Evolutionary conservation across 2,329 filamentous ascomycete genomes (phyloP).

Genomic region (Aspergillus aculeatinus): DNA sequence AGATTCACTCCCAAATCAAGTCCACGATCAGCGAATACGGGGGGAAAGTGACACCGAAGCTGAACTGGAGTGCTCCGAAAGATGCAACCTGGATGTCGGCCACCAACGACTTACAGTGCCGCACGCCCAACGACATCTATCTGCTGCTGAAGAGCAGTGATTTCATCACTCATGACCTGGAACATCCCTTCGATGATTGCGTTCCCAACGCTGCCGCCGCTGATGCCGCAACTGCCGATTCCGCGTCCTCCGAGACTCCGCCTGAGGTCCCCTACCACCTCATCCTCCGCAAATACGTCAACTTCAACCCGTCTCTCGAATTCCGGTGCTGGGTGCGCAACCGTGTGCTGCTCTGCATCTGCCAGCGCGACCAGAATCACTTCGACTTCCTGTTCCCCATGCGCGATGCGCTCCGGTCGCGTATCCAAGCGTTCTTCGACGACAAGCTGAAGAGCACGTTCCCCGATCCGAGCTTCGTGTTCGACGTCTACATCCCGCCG

Average conservation of each 20-base stretch:
- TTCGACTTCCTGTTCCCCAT: constrained; percentile 78
- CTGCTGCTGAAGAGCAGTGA: constrained; percentile 90
- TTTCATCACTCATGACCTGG: constrained; percentile 90
- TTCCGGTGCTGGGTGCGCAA: constrained; percentile 94
- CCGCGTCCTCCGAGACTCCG: constrained; percentile 16
- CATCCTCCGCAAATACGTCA: constrained; percentile 83
- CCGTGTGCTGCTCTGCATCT: constrained; percentile 74
- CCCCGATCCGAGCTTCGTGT: constrained; percentile 78
- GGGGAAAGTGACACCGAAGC: constrained; percentile 83
- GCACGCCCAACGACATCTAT: constrained; percentile 85
- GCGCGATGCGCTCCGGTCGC: constrained; percentile 63
- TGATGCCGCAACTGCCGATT: constrained; percentile 13
- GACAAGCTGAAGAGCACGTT: constrained; percentile 72
- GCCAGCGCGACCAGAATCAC: constrained; percentile 85
- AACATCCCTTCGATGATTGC: constrained; percentile 85
- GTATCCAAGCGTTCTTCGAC: constrained; percentile 75
- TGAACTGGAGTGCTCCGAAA: constrained; percentile 97
- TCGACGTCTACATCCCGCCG: constrained; percentile 87
- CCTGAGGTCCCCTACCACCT: constrained; percentile 69
- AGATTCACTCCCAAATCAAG: constrained; percentile 75
- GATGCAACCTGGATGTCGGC: constrained; percentile 88
- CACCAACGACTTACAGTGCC: constrained; percentile 90
- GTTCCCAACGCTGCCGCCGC: constrained; percentile 35
- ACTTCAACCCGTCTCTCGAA: constrained; percentile 84
- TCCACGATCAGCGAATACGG: constrained; percentile 76